Base-by-base conservation (phyloP, 768 basidiomycete genomes). In the Lepiota venenata region DNA sequence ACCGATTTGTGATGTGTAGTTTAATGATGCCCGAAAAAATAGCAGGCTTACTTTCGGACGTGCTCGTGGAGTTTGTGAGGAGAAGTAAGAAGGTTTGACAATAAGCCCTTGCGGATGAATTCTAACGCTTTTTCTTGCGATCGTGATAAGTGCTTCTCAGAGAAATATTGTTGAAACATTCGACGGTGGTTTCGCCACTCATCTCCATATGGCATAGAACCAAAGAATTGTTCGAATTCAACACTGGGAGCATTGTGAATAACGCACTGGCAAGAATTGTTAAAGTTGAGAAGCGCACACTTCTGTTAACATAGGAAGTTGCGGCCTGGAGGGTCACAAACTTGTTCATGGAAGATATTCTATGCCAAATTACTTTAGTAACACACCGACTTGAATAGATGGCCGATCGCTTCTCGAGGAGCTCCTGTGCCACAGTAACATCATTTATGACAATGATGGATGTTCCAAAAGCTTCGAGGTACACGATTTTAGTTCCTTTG, bases 101-200 rank as follows among this genome's bases (percentile, higher is more conserved):
- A 22, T 27, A 56, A 42, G 9, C 48, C 29, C 22, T 25, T 45
- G 2, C 47, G 38, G 7, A 39, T 32, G 9, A 56, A 27, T 14
- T 46, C n/a, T 9, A 46, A 2, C 14, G 20, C 36, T n/a, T 40
- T 21, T 7, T 50, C 39, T 2, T 49, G 27, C 2, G 21, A 14
- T 10, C 20, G 21, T 5, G 25, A 16, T 25, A 9, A 15, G 29
- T 29, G 21, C 29, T 41, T 27, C 32, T 46, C 44, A 21, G 60
- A 65, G 12, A 71, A 57, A 48, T 63, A 54, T n/a, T 69, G 50
- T 12, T 66, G 64, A 16, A 68, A 59, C 44, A 64, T 56, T 16
- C 60, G 59, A 2, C 70, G 63, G 16, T 68, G 63, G 32, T 47
- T 52, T 10, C 58, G 55, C 48, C 65, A 69, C 15, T 45, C 11